Evolutionary conservation across 805 yeast species (phyloP).

Genomic region (Saturnispora bothae): DNA sequence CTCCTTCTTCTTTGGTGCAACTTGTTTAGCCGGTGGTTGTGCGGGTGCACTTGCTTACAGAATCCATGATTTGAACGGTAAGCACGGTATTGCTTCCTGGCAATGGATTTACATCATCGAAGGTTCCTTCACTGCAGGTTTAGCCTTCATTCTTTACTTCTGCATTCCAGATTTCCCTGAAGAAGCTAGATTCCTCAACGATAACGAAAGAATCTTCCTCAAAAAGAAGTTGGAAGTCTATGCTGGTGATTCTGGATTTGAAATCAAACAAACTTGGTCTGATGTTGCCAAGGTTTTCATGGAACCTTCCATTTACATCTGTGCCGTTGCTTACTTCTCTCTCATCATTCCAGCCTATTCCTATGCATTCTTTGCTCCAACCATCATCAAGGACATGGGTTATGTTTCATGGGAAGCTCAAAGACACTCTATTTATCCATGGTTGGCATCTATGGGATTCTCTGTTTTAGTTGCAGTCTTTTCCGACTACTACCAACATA

Average conservation of each 20-base stretch:
- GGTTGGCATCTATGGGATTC: constrained; percentile 65
- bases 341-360: constrained; percentile 65
- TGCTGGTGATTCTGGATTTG: constrained; percentile 39
- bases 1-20: constrained; percentile 58
- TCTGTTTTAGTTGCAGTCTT: constrained; percentile 50
- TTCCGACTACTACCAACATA: constrained; percentile 44
- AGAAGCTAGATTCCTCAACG: constrained; percentile 42
- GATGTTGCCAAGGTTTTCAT: constrained; percentile 43
- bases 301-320: constrained; percentile 47
- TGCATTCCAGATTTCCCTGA: constrained; percentile 66
- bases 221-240: constrained; percentile 51
- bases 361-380: constrained; percentile 63
- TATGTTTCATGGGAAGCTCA: constrained; percentile 67
- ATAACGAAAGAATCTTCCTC: constrained; percentile 43
- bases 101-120: constrained; percentile 35
- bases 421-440: constrained; percentile 75
- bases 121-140: constrained; percentile 28
- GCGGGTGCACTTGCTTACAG: constrained; percentile 66
- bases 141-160: constrained; percentile 30
- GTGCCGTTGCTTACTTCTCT: constrained; percentile 55
- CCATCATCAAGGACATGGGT: constrained; percentile 51
- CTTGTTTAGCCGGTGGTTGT: constrained; percentile 71
- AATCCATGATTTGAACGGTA: constrained; percentile 44
- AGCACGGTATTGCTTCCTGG: constrained; percentile 34
- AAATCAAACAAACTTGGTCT: constrained; percentile 32